These are phyloP conservation scores for Fusarium chuoi DNA, from an alignment of 2,329 filamentous ascomycete species.

Conservation along the genomic window DNA sequence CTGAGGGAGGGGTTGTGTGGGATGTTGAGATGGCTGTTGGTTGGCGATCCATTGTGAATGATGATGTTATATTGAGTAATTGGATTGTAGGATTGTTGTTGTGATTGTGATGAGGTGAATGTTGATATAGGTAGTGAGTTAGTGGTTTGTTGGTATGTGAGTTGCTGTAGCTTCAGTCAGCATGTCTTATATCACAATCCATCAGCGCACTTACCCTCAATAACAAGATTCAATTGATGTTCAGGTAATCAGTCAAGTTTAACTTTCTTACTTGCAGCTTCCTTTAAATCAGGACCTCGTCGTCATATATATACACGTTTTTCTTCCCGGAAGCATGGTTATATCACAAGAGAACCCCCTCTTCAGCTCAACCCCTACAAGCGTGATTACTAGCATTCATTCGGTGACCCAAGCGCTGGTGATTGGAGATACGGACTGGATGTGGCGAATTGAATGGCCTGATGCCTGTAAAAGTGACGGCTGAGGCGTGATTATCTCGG, in stretches of 20 bases:
- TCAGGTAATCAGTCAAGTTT: background rate
- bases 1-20: slow-evolving; percentile 17
- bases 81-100: background rate
- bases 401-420: background rate
- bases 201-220: background rate
- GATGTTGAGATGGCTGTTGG: slow-evolving; percentile 25
- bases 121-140: background rate
- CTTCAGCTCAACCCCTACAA: slow-evolving; percentile 7
- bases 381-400: background rate
- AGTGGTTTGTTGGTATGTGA: slow-evolving; percentile 12
- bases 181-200: slow-evolving; percentile 1
- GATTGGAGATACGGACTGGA: background rate
- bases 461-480: slow-evolving; percentile 7
- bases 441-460: slow-evolving; percentile 24
- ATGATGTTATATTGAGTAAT: background rate
- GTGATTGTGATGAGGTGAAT: background rate
- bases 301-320: slow-evolving; percentile 9
- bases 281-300: background rate
- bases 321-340: background rate
- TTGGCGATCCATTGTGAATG: slow-evolving; percentile 30
- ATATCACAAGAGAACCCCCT: slow-evolving; percentile 8
- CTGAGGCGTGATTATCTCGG: slow-evolving; percentile 12
- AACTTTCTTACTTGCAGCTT: slow-evolving; percentile 1
- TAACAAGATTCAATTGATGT: background rate
- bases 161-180: slow-evolving; percentile 10